Evolutionary conservation across 139 green algal species (phyloP).

Genomic region (Diplosphaera chodatii): DNA sequence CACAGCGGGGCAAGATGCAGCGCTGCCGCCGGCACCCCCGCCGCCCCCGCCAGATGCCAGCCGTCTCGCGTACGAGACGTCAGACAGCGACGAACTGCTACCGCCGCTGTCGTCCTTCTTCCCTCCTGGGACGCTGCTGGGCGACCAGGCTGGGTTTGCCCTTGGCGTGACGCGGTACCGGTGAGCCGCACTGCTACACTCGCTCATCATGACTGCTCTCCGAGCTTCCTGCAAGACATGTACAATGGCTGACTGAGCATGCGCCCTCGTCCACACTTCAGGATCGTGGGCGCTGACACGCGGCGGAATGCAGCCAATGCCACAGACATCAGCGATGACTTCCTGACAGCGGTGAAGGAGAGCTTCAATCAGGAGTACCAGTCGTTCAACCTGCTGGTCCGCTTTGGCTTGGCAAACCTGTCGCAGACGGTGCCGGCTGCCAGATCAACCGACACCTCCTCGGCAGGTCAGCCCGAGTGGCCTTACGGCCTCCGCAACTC

Average conservation of each 20-base stretch:
- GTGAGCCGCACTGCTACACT: too few species aligned
- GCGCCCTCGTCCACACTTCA: neutral
- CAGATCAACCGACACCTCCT: too few species aligned
- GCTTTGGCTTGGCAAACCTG: neutral
- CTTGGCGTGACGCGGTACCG: neutral
- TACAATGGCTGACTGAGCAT: too few species aligned
- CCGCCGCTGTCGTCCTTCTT: neutral
- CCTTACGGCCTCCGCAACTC: too few species aligned
- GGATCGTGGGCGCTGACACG: neutral
- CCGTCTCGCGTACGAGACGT: neutral
- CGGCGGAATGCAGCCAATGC: neutral
- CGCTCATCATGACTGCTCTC: too few species aligned
- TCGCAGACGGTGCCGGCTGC: too few species aligned
- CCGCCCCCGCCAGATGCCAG: neutral
- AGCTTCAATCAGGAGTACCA: slow-evolving; percentile 1
- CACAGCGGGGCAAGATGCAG: too few species aligned
- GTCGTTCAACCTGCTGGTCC: neutral
- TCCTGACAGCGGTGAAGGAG: neutral
- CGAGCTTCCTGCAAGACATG: too few species aligned
- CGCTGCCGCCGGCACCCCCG: too few species aligned
- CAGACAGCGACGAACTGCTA: neutral
- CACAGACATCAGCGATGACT: neutral
- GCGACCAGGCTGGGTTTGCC: neutral
- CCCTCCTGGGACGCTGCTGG: neutral
- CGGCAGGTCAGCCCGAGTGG: too few species aligned